Evolutionary conservation across 768 basidiomycete genomes (phyloP).

Genomic region (Suillus lakei): DNA sequence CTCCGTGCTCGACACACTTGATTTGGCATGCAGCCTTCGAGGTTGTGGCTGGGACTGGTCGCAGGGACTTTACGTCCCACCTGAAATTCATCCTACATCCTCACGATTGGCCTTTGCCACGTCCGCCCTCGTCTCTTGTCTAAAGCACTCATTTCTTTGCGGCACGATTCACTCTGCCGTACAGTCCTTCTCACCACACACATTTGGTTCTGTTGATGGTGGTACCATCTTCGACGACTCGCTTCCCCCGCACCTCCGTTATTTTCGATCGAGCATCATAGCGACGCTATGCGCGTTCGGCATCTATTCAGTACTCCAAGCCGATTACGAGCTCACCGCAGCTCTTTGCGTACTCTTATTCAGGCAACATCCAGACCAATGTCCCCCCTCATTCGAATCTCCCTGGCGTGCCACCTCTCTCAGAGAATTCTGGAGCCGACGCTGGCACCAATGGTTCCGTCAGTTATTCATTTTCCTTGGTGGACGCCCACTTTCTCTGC

Average conservation of each 20-base stretch:
- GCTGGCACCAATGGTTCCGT: slow-evolving; percentile 45
- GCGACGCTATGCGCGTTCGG: slow-evolving; percentile 46
- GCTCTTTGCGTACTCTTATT: slow-evolving; percentile 33
- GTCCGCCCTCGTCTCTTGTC: slow-evolving; percentile 37
- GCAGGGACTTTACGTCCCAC: slow-evolving; percentile 28
- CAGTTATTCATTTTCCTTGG: slow-evolving; percentile 37
- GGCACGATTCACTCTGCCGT: slow-evolving; percentile 51
- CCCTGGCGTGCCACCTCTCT: slow-evolving; percentile 44
- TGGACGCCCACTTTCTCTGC: slow-evolving; percentile 28
- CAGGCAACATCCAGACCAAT: slow-evolving; percentile 31
- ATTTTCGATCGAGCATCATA: slow-evolving; percentile 47
- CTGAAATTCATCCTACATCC: slow-evolving; percentile 44
- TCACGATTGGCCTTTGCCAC: slow-evolving; percentile 43
- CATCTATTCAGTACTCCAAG: slow-evolving; percentile 50
- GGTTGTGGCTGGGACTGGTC: slow-evolving; percentile 71
- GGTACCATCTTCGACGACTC: slow-evolving; percentile 39
- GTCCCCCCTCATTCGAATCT: slow-evolving; percentile 37
- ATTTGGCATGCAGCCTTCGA: slow-evolving; percentile 55
- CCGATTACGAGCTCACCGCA: slow-evolving; percentile 29
- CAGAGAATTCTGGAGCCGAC: slow-evolving; percentile 40
- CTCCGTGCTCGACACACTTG: slow-evolving; percentile 44
- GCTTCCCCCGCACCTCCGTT: slow-evolving; percentile 30
- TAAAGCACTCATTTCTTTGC: slow-evolving; percentile 43
- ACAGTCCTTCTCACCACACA: slow-evolving; percentile 49
- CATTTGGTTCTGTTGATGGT: slow-evolving; percentile 27